Percentiles rank a stretch among this genome's conserved stretches.
Evolutionary conservation across 192 early-diverging fungal genomes (phyloP).

Genomic region (Mortierella hygrophila): DNA sequence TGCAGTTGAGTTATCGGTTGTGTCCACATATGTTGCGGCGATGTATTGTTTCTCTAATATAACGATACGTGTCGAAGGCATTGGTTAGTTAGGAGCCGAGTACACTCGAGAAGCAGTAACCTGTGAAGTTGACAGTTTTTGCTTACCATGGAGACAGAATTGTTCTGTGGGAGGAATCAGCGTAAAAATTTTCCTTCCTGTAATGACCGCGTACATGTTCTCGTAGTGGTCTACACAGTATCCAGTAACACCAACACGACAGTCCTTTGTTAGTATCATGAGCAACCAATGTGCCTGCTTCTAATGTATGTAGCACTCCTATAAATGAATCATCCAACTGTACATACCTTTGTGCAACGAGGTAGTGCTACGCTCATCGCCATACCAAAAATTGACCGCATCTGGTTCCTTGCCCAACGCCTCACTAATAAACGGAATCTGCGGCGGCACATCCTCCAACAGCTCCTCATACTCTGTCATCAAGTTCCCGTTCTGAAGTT

Average conservation of each 20-base stretch:
- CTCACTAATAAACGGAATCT: constrained; percentile 59
- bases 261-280: not conserved
- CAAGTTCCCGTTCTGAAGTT: constrained; percentile 66
- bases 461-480: constrained; percentile 57
- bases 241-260: not conserved
- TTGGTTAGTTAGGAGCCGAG: not conserved
- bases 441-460: constrained; percentile 53
- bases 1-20: not conserved
- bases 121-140: not conserved
- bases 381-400: constrained; percentile 69
- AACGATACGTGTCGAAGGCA: not conserved
- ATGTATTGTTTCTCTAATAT: constrained; percentile 46
- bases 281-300: not conserved
- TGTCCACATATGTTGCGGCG: constrained; percentile 48
- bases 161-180: constrained; percentile 63
- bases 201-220: constrained; percentile 65
- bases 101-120: not conserved
- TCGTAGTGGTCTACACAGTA: constrained; percentile 61
- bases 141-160: constrained; percentile 63
- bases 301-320: not conserved
- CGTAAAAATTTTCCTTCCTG: constrained; percentile 63
- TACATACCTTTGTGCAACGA: constrained; percentile 61
- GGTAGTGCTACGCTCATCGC: constrained; percentile 58
- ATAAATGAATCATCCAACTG: not conserved
- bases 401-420: constrained; percentile 59